phyloP scores from a whole-genome alignment of 148 eudicot species.

The Vaccinium myrtillus region DNA sequence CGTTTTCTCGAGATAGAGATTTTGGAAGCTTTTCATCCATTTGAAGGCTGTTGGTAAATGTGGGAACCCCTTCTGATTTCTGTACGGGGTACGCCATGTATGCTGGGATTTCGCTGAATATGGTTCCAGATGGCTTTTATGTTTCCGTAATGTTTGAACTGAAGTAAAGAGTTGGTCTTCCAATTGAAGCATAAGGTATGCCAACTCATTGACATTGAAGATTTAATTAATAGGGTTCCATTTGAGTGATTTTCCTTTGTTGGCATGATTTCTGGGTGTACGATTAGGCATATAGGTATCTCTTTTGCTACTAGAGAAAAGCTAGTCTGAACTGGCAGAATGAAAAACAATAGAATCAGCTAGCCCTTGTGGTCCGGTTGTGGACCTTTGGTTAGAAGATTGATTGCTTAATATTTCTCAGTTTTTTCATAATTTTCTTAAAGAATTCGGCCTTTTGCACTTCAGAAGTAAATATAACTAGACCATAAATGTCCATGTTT shows the following conservation, averaged over 20 bases:
- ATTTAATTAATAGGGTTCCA: background rate
- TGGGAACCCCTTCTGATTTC: background rate
- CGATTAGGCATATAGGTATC: background rate
- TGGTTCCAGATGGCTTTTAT: background rate
- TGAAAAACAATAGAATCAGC: background rate
- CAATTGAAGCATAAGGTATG: conserved; percentile 14
- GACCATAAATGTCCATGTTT: background rate
- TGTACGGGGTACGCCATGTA: background rate
- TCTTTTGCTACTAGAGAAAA: background rate
- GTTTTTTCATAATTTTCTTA: background rate
- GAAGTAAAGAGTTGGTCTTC: conserved; percentile 14
- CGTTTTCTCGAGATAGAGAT: conserved; percentile 11
- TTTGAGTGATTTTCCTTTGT: background rate
- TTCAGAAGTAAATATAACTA: background rate
- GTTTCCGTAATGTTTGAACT: background rate
- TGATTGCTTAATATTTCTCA: background rate
- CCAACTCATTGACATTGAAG: background rate
- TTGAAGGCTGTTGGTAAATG: conserved; percentile 1
- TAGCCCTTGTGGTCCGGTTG: background rate
- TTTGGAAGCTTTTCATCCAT: conserved; percentile 8
- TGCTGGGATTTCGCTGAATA: background rate
- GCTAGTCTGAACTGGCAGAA: background rate
- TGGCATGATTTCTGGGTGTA: background rate
- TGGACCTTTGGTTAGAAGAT: background rate
- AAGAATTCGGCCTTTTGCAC: background rate